phyloP scores from a whole-genome alignment of 2,329 filamentous ascomycete species.

The Hypoxylon sp. region DNA sequence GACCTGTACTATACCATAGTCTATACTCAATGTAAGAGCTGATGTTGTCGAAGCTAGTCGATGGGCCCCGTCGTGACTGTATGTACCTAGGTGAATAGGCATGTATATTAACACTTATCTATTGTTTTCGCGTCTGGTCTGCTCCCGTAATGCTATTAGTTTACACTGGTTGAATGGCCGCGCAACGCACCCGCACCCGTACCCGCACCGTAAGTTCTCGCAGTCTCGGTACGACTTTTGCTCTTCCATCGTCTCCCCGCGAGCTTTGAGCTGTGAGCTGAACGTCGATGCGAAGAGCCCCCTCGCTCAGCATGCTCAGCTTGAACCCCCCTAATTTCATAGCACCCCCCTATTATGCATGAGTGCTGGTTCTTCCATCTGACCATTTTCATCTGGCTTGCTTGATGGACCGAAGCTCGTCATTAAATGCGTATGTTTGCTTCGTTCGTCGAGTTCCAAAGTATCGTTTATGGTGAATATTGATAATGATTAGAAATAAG shows the following conservation, averaged over 20 bases:
- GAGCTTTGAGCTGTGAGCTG: neutral
- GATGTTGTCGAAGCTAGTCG: too few relatives aligned
- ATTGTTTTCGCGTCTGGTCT: constrained; percentile 13
- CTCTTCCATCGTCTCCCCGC: neutral
- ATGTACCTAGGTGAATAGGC: too few relatives aligned
- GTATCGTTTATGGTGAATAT: constrained; percentile 27
- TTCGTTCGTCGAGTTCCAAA: constrained; percentile 25
- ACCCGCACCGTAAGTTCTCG: neutral
- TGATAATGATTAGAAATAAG: constrained; percentile 25
- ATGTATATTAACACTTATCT: constrained; percentile 32
- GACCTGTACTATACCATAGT: too few relatives aligned
- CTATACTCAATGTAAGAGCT: too few relatives aligned
- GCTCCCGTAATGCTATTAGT: constrained; percentile 7
- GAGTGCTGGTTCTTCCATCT: neutral
- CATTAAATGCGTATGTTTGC: constrained; percentile 24
- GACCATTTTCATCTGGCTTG: neutral
- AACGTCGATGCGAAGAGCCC: neutral
- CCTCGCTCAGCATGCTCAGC: neutral
- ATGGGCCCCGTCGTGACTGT: neutral
- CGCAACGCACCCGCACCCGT: neutral
- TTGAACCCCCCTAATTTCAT: neutral
- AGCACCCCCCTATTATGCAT: neutral
- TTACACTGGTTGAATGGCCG: neutral
- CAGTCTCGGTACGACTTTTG: neutral
- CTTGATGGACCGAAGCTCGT: constrained; percentile 8